Conservation (phyloP, 2,329 filamentous ascomycete species). For the Teratosphaeria zuluensis region DNA sequence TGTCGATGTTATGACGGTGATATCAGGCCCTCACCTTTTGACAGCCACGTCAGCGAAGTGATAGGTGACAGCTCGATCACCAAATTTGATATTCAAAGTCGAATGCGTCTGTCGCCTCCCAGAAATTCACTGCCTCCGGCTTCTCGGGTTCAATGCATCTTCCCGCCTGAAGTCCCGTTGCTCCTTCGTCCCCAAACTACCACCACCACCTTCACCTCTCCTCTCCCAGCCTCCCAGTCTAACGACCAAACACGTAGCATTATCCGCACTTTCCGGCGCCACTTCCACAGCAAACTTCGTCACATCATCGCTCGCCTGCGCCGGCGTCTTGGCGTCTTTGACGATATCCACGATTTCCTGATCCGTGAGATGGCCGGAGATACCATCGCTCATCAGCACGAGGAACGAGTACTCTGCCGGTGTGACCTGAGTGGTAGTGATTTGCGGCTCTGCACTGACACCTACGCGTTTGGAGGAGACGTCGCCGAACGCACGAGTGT, state of each 20-base stretch:
- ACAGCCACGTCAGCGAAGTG: too few species aligned
- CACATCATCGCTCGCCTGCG: constrained; percentile 68
- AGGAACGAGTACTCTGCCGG: constrained; percentile 84
- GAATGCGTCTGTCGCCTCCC: too few species aligned
- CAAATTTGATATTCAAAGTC: too few species aligned
- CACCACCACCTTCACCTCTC: constrained; percentile 72
- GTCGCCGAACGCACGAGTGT: constrained; percentile 89
- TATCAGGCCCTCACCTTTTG: too few species aligned
- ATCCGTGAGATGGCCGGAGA: constrained; percentile 75
- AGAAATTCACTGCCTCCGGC: constrained; percentile 1
- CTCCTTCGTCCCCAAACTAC: constrained; percentile 86
- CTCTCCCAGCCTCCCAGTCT: constrained; percentile 57
- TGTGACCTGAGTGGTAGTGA: constrained; percentile 65
- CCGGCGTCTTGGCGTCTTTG: constrained; percentile 86
- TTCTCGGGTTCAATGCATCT: constrained; percentile 74
- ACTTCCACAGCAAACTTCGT: constrained; percentile 87
- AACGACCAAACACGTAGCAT: constrained; percentile 55
- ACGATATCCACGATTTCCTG: constrained; percentile 95
- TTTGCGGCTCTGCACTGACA: constrained; percentile 87
- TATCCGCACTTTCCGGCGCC: constrained; percentile 48
- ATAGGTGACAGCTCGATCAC: background rate
- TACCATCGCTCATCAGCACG: constrained; percentile 78
- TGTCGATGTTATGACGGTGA: too few species aligned
- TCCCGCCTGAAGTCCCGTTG: constrained; percentile 71
- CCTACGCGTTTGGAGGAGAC: constrained; percentile 85